phyloP scores from a whole-genome alignment of 371 early-diverging fungal species.

The Neoconidiobolus thromboides region DNA sequence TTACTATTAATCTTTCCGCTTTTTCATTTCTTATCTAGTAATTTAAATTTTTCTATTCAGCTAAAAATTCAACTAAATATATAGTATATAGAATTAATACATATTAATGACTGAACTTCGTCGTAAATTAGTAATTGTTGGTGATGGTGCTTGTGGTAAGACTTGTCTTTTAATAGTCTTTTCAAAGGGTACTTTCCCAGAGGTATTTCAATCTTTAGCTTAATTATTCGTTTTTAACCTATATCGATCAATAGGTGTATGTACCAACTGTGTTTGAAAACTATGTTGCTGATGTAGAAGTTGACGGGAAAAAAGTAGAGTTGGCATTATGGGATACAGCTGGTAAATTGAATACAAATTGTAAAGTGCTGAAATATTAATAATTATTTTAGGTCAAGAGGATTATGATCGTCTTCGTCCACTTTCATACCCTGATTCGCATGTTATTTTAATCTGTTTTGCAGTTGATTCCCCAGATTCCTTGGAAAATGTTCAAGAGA shows the following conservation, averaged over 20 bases:
- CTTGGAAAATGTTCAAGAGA: conserved; percentile 80
- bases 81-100: no score
- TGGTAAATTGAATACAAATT: no score
- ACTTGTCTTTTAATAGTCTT: conserved; percentile 91
- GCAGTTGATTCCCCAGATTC: conserved; percentile 86
- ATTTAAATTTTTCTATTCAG: no score
- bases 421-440: conserved; percentile 90
- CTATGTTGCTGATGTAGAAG: conserved; percentile 80
- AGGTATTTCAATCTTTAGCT: conserved; percentile 26
- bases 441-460: conserved; percentile 92
- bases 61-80: no score
- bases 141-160: conserved; percentile 97
- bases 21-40: no score
- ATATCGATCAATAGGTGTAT: conserved; percentile 29
- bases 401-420: conserved; percentile 91
- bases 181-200: conserved; percentile 81
- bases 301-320: conserved; percentile 83
- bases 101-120: conserved; percentile 20
- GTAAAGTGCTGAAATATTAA: no score
- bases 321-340: conserved; percentile 98
- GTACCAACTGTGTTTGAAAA: conserved; percentile 95
- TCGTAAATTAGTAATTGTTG: conserved; percentile 91
- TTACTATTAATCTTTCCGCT: no score
- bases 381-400: conserved; percentile 49
- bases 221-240: conserved; percentile 9